Evolutionary conservation across 1,139 yeast species (phyloP), one percentile per base, ranked within the genome.

Genomic region (Yamadazyma mexicana): DNA sequence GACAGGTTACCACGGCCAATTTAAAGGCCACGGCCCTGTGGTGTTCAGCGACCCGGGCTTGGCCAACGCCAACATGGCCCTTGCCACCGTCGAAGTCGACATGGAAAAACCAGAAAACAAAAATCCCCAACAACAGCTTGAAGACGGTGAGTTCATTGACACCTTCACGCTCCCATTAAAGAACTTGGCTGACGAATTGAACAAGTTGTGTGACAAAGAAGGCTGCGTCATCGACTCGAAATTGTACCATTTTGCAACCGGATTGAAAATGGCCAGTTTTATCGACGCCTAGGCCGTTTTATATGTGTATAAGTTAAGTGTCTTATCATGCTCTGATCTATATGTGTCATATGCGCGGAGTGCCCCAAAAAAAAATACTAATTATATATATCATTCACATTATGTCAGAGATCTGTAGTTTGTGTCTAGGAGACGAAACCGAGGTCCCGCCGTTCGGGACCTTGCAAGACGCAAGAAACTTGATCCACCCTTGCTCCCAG

Each of bases 11-110:
- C 67, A 81, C 37, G 92, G 94, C 4, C 80, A 74, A 17, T 69
- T 77, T 41, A 54, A 71, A 12, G 64, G 71, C 8, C 59, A 76
- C 14, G 47, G 50, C 3, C 37, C 36, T n/a, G 51, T 55, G 12
- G 74, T 87, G 55, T 91, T 68, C 63, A 86, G 87, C 52, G 98
- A 92, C 59, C 98, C 98, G 1, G 96, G 98, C 0, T 83, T 92
- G 56, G 85, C 96, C 50, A 89, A 91, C 61, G 94, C 98, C 23
- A 91, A 86, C 55, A 73, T 88, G 69, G 81, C 83, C 18, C 65
- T 91, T 48, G 95, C 92, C 2, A 81, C 83, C 29, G 88, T 88
- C 11, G 79, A 82, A 41, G 79, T 92, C 18, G 98, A 92, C 55
- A 64, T 87, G 64, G 52, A 65, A 1, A 79, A 79, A 44, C 75